Evolutionary conservation across 2,329 filamentous ascomycete genomes (phyloP).

Genomic region (Fonsecaea nubica): DNA sequence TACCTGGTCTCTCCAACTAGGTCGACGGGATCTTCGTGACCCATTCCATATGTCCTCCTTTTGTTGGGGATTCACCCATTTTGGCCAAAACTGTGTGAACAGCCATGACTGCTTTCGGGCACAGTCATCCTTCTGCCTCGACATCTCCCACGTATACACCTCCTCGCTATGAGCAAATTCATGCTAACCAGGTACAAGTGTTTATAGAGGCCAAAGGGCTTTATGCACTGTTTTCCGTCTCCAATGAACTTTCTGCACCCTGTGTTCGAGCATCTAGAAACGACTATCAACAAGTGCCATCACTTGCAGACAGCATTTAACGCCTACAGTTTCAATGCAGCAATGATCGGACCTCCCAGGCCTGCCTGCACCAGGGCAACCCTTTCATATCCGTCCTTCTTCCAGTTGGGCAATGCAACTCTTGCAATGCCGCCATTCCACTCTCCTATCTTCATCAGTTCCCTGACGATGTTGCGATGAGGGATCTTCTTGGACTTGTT

Average conservation of each 20-base stretch:
- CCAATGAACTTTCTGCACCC: neutral
- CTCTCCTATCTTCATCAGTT: constrained; percentile 34
- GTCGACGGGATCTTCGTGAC: neutral
- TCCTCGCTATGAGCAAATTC: neutral
- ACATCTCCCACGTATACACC: neutral
- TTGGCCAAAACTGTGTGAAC: neutral
- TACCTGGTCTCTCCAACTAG: neutral
- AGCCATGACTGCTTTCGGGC: neutral
- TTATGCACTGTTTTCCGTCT: neutral
- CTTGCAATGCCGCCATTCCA: constrained; percentile 31
- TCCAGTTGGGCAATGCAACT: constrained; percentile 20
- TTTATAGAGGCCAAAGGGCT: no score
- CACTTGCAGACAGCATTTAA: neutral
- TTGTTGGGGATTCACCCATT: neutral
- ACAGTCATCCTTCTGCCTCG: neutral
- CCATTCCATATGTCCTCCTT: neutral
- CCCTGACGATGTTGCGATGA: constrained; percentile 35
- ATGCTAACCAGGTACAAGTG: neutral
- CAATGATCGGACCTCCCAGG: constrained; percentile 33
- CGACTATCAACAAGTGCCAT: neutral
- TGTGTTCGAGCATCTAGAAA: neutral
- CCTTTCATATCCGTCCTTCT: constrained; percentile 30
- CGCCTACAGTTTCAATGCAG: constrained; percentile 26
- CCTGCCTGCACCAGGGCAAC: constrained; percentile 34
- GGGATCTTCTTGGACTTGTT: constrained; percentile 36